These are phyloP conservation scores for Kazachstania sp. DNA, from an alignment of 1,139 yeast species.

Conservation along the genomic window DNA sequence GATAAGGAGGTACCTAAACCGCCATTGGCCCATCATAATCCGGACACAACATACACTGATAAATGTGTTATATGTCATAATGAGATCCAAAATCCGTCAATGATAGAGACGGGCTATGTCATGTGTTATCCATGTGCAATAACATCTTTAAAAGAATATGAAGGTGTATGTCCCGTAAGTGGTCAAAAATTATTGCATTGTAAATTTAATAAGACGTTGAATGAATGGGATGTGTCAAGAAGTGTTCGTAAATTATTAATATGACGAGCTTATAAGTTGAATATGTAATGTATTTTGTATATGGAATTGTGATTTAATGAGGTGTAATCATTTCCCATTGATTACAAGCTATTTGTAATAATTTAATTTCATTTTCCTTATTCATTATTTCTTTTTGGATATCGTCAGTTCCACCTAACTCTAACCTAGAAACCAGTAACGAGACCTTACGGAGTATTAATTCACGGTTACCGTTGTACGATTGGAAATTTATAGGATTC, in stretches of 20 bases:
- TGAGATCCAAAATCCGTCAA: slow-evolving; percentile 66
- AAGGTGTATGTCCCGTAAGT: slow-evolving; percentile 83
- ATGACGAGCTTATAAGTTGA: slow-evolving; percentile 21
- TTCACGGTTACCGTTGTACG: slow-evolving; percentile 7
- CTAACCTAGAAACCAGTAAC: slow-evolving; percentile 16
- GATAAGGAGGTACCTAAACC: slow-evolving; percentile 46
- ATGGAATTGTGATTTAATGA: background rate
- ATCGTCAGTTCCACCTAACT: slow-evolving; percentile 18
- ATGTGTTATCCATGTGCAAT: slow-evolving; percentile 85
- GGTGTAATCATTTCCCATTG: slow-evolving; percentile 25
- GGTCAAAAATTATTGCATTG: slow-evolving; percentile 69
- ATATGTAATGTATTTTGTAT: background rate
- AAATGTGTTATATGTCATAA: slow-evolving; percentile 68
- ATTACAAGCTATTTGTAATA: slow-evolving; percentile 18
- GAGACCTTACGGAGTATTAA: slow-evolving; percentile 17
- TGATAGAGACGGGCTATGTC: slow-evolving; percentile 85
- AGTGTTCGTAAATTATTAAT: slow-evolving; percentile 66
- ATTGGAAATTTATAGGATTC: background rate
- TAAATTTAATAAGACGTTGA: slow-evolving; percentile 46
- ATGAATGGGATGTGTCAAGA: slow-evolving; percentile 56
- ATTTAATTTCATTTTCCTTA: slow-evolving; percentile 22
- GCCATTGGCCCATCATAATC: slow-evolving; percentile 31
- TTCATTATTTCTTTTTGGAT: slow-evolving; percentile 20
- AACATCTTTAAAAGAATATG: slow-evolving; percentile 46
- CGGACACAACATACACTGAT: slow-evolving; percentile 6